A percentile compares a stretch with the other conserved stretches of the same genome.
phyloP scores from a whole-genome alignment of 768 basidiomycete genomes.

The Leucogyrophana mollusca region DNA sequence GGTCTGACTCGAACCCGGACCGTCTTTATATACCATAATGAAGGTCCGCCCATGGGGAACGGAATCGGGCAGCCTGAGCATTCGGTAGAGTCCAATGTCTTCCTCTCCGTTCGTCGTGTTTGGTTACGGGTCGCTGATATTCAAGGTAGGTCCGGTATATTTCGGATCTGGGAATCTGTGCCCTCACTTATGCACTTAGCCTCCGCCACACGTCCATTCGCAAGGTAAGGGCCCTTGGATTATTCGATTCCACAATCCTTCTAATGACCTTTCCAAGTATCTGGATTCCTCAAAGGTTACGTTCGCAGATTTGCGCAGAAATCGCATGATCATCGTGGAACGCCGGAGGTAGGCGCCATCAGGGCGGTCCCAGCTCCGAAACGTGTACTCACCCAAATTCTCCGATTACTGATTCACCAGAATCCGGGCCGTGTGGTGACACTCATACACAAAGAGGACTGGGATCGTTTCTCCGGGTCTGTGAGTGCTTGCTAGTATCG shows the following conservation, averaged over 20 bases:
- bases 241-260: background rate
- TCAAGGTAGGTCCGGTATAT: too few species aligned
- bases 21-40: too few species aligned
- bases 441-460: constrained; percentile 83
- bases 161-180: too few species aligned
- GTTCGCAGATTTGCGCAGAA: constrained; percentile 88
- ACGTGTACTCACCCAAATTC: background rate
- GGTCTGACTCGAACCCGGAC: too few species aligned
- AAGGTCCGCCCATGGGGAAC: too few species aligned
- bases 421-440: constrained; percentile 90
- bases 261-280: constrained; percentile 36
- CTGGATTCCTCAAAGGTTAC: constrained; percentile 89
- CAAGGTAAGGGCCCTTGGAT: constrained; percentile 48
- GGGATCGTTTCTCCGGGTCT: constrained; percentile 71
- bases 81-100: too few species aligned
- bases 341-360: constrained; percentile 60
- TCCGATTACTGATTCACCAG: constrained; percentile 36
- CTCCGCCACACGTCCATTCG: constrained; percentile 74
- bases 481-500: constrained; percentile 36
- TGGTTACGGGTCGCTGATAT: constrained; percentile 91
- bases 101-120: constrained; percentile 67
- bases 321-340: constrained; percentile 92
- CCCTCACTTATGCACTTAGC: constrained; percentile 41
- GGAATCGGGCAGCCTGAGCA: too few species aligned
- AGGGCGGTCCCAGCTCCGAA: background rate